Percentiles rank a stretch among this genome's conserved stretches.
Evolutionary conservation across 2,329 filamentous ascomycete species (phyloP).

Genomic region (Zasmidium angulare): DNA sequence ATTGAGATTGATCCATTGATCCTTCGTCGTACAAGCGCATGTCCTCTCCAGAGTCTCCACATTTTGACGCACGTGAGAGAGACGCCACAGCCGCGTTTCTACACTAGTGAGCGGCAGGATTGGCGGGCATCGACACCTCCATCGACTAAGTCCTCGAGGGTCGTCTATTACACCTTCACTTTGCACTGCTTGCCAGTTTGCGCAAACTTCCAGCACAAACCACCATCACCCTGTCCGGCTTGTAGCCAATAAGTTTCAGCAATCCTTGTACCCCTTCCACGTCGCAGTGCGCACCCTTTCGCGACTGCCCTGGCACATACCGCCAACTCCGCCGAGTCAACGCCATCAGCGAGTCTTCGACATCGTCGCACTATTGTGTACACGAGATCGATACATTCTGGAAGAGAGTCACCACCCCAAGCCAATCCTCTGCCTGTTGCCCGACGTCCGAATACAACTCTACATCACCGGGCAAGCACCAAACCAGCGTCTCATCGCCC

Average conservation of each 20-base stretch:
- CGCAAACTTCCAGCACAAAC: not conserved
- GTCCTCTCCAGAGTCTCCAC: not conserved
- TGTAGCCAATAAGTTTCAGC: conserved; percentile 1
- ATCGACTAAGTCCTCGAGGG: conserved; percentile 1
- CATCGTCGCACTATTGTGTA: not conserved
- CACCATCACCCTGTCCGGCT: not conserved
- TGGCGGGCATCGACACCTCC: not conserved
- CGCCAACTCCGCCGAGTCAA: not conserved
- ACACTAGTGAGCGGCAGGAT: not conserved
- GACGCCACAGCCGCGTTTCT: not conserved
- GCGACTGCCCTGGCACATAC: not conserved
- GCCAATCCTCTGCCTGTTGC: not conserved
- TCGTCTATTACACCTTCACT: not conserved
- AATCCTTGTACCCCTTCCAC: not conserved
- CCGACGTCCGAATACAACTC: too few relatives aligned
- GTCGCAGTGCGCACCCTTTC: not conserved
- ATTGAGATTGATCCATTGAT: too few relatives aligned
- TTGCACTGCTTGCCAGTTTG: not conserved
- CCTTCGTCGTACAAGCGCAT: too few relatives aligned
- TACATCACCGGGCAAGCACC: too few relatives aligned
- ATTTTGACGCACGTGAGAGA: not conserved
- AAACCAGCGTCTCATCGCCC: not conserved
- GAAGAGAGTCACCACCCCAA: not conserved
- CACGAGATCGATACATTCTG: not conserved
- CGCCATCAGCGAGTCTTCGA: too few relatives aligned